These are phyloP conservation scores for Fusarium domesticum DNA, from an alignment of 2,329 filamentous ascomycete genomes.

Conservation along the genomic window DNA sequence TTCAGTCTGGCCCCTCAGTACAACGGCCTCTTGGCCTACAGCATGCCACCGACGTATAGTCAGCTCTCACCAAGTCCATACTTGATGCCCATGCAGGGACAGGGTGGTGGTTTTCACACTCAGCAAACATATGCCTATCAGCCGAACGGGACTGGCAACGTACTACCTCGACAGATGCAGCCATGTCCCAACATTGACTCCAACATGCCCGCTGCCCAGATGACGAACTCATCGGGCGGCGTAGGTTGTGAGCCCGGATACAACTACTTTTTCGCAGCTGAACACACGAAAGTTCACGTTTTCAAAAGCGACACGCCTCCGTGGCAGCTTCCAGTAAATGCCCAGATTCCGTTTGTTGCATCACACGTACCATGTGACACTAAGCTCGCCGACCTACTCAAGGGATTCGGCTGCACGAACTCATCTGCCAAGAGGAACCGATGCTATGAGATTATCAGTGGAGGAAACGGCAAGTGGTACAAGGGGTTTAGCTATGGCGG, in stretches of 20 bases:
- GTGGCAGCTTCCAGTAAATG: slow-evolving; percentile 48
- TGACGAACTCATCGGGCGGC: slow-evolving; percentile 57
- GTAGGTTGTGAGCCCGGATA: slow-evolving; percentile 60
- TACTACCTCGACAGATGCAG: slow-evolving; percentile 40
- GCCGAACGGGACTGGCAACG: slow-evolving; percentile 38
- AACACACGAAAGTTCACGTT: slow-evolving; percentile 59
- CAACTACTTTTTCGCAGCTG: slow-evolving; percentile 58
- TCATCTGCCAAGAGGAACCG: slow-evolving; percentile 50
- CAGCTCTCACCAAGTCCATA: slow-evolving; percentile 4
- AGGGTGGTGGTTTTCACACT: slow-evolving; percentile 24
- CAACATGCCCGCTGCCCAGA: slow-evolving; percentile 49
- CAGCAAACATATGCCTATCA: slow-evolving; percentile 33
- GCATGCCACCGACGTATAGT: slow-evolving; percentile 10
- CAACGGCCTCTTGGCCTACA: slow-evolving; percentile 29
- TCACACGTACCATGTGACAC: slow-evolving; percentile 52
- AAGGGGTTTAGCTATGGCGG: slow-evolving; percentile 52
- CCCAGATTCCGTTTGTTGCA: slow-evolving; percentile 45
- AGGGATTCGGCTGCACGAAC: slow-evolving; percentile 57
- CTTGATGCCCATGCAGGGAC: slow-evolving; percentile 9
- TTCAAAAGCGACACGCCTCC: slow-evolving; percentile 51
- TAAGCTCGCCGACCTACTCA: slow-evolving; percentile 55
- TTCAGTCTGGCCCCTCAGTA: slow-evolving; percentile 26
- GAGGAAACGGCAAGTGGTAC: slow-evolving; percentile 58
- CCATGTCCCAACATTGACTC: slow-evolving; percentile 42
- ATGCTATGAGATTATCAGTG: slow-evolving; percentile 54